These are phyloP conservation scores for Cyclocybe aegerita DNA, from an alignment of 768 basidiomycete species.

Conservation along the genomic window DNA sequence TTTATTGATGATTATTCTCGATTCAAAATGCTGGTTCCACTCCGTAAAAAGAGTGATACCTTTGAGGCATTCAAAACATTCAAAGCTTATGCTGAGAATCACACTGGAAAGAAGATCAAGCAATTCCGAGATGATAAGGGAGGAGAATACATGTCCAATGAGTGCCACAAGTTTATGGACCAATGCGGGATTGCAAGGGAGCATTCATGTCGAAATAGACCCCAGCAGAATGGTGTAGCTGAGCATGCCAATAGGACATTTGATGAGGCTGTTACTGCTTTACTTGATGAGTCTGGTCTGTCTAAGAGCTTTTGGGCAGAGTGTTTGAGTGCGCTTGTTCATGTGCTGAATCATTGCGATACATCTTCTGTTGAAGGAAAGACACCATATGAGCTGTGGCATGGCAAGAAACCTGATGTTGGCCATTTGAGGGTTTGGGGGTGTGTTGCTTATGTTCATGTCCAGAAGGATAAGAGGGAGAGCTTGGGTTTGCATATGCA, in stretches of 20 bases:
- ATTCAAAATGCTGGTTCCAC: constrained; percentile 10
- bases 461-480: constrained; percentile 14
- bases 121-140: constrained; percentile 29
- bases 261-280: constrained; percentile 24
- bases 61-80: constrained; percentile 25
- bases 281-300: constrained; percentile 24
- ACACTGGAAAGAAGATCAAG: constrained; percentile 19
- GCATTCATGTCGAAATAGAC: constrained; percentile 21
- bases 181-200: constrained; percentile 22
- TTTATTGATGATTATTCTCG: neutral
- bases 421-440: constrained; percentile 12
- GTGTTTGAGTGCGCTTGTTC: constrained; percentile 18
- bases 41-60: constrained; percentile 22
- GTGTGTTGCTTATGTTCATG: constrained; percentile 15
- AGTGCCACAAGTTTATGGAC: constrained; percentile 17
- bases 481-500: too few species aligned
- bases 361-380: constrained; percentile 10
- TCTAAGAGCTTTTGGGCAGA: constrained; percentile 20
- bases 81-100: constrained; percentile 32
- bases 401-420: constrained; percentile 17
- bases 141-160: too few species aligned
- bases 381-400: constrained; percentile 16
- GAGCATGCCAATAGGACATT: constrained; percentile 36
- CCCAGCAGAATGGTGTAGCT: constrained; percentile 44
- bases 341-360: constrained; percentile 19